A percentile compares a stretch with the other conserved stretches of the same genome.
phyloP scores from a whole-genome alignment of 1,284 basidiomycete species.

The Heterobasidion annosum region DNA sequence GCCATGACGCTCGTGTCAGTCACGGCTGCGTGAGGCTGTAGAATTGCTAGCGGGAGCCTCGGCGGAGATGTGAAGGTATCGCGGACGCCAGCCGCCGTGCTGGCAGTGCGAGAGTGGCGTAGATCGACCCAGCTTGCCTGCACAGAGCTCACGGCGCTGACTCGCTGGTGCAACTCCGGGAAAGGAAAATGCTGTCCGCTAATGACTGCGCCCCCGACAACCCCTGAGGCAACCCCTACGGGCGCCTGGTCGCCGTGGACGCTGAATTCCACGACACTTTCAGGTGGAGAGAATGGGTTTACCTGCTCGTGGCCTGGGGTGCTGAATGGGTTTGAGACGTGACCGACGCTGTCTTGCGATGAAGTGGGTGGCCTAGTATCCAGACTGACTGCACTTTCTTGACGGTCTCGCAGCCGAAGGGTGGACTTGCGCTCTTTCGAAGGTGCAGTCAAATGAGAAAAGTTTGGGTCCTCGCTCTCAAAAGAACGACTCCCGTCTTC shows the following conservation, averaged over 20 bases:
- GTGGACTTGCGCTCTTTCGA: too few relatives aligned
- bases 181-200: slow-evolving; percentile 9
- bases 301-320: slow-evolving; percentile 23
- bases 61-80: slow-evolving; percentile 50
- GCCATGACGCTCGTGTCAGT: too few relatives aligned
- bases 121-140: slow-evolving; percentile 21
- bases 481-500: too few relatives aligned
- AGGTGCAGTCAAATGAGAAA: too few relatives aligned
- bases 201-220: too few relatives aligned
- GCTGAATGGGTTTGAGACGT: slow-evolving; percentile 17
- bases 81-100: slow-evolving; percentile 16
- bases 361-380: too few relatives aligned
- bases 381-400: too few relatives aligned
- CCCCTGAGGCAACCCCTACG: slow-evolving; percentile 6
- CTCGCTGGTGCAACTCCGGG: slow-evolving; percentile 1
- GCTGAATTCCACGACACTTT: slow-evolving; percentile 28
- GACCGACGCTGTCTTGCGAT: too few relatives aligned
- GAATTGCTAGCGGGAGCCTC: background rate
- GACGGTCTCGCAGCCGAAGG: too few relatives aligned
- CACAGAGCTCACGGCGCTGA: slow-evolving; percentile 1
- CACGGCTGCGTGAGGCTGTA: too few relatives aligned
- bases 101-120: slow-evolving; percentile 7
- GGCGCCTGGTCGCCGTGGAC: slow-evolving; percentile 1
- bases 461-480: too few relatives aligned
- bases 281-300: slow-evolving; percentile 46